Evolutionary conservation across 371 early-diverging fungal genomes (phyloP), one percentile per base, ranked within the genome.

Genomic region (Homolaphlyctis polyrhiza): DNA sequence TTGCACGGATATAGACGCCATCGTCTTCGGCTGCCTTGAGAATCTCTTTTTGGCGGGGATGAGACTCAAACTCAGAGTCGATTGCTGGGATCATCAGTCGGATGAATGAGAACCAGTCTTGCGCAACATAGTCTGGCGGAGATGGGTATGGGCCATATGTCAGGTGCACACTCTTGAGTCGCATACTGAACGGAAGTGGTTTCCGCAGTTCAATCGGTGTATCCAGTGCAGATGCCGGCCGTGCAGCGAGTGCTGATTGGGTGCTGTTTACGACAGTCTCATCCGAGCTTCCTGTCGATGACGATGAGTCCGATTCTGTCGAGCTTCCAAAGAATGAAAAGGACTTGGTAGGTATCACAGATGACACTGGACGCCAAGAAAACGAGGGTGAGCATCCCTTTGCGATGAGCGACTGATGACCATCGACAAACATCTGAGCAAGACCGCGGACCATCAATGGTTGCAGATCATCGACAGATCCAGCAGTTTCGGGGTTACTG

Each of bases 91-190:
- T 64, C 28, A 70, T 55, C 47, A 75, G 64, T 27, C 68, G 63
- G 35, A 75, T 39, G 48, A 71, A 51, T 33, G 55, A 60, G 49
- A 65, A 66, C 78, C 78, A 78, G 63, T 71, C 61, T 49, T 78
- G 78, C 28, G 58, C 57, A 16, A 70, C 60, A 60, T 75, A 71
- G 28, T 60, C 71, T 25, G 63, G 60, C 23, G 78, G 75, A 2
- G 66, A 58, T 3, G 78, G 75, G 39, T 66, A 75, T 23, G 78
- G 78, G 2, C 78, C 78, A 59, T 71, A 78, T 23, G 71, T 67
- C 55, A 75, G 71, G 64, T 77, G 69, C 28, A 65, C 60, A 30
- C 57, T 27, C 25, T 54, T 60, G 63, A 65, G 61, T 50, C 59
- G 60, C 1, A 48, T 23, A n/a, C n/a, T n/a, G n/a, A n/a, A n/a